Conservation (phyloP, 176 grass and related monocot genomes). For the Rhipidocladum racemiflorum region DNA sequence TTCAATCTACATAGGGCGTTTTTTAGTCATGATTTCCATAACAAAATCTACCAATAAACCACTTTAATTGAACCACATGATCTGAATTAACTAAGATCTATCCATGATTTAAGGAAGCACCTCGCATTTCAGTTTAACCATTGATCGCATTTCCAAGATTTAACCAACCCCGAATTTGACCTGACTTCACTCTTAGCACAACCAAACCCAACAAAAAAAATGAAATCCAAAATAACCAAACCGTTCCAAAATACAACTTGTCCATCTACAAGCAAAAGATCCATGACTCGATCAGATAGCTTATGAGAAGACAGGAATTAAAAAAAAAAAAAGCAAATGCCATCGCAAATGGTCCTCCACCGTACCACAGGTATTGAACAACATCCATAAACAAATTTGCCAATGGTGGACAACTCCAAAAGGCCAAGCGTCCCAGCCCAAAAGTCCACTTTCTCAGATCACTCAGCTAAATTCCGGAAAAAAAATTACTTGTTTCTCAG, state of each 20-base stretch:
- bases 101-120: background rate
- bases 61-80: background rate
- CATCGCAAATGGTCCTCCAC: background rate
- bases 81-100: background rate
- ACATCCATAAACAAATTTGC: background rate
- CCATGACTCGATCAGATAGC: background rate
- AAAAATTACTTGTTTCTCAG: background rate
- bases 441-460: background rate
- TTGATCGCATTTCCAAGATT: background rate
- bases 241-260: background rate
- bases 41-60: background rate
- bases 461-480: background rate
- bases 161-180: background rate
- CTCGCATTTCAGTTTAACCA: background rate
- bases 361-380: background rate
- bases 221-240: background rate
- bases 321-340: background rate
- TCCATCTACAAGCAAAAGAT: background rate
- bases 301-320: background rate
- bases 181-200: slow-evolving; percentile 1
- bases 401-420: background rate
- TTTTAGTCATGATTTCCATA: background rate
- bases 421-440: background rate
- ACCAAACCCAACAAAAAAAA: background rate
- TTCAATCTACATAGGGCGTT: background rate